Evolutionary conservation across 2,329 filamentous ascomycete genomes (phyloP), one percentile per base, ranked within the genome.

Genomic region (Fusarium pininemorale): DNA sequence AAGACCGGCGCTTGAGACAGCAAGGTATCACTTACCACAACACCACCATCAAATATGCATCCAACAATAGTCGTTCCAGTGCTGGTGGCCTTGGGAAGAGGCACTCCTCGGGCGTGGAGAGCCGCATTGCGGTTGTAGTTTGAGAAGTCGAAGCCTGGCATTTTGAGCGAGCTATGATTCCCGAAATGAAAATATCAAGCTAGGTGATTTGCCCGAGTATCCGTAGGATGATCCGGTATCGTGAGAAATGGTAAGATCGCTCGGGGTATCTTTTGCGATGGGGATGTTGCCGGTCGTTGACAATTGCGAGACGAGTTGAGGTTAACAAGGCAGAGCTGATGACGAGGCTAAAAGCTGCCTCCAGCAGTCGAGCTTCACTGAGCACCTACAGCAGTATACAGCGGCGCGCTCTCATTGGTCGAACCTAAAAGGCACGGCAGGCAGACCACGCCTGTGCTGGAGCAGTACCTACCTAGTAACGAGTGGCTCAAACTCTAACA

Each of bases 51-150:
- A 81, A 91, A 99, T 84, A 98, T 93, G 82, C 96, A 98, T 79
- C 96, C 96, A 58, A 99, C 96, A 85, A 99, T 99, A 75, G 96
- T 99, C 69, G 96, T 99, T 87, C 96, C 96, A 70, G 96, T 99
- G 86, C 95, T 98, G 70, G 96, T 99, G 73, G 96, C 96, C 87
- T 98, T 98, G 80, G 97, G 96, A 69, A 98, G 88, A 72, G 96
- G 96, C 59, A 98, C 93, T 78, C 97, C 97, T 85, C 93, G 91
- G 79, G 96, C 94, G 84, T 98, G 96, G 78, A 99, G 91, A 75
- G 96, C 96, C 83, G 93, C 91, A 90, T 99, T 99, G 88, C 96
- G 94, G 90, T 98, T 98, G 91, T 98, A 96, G 90, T 99, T 99
- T 84, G 95, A 97, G 90, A 99, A 99, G 87, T 98, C 95, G 90